phyloP scores from a whole-genome alignment of 2,329 filamentous ascomycete species.

The Pseudogymnoascus sp. region DNA sequence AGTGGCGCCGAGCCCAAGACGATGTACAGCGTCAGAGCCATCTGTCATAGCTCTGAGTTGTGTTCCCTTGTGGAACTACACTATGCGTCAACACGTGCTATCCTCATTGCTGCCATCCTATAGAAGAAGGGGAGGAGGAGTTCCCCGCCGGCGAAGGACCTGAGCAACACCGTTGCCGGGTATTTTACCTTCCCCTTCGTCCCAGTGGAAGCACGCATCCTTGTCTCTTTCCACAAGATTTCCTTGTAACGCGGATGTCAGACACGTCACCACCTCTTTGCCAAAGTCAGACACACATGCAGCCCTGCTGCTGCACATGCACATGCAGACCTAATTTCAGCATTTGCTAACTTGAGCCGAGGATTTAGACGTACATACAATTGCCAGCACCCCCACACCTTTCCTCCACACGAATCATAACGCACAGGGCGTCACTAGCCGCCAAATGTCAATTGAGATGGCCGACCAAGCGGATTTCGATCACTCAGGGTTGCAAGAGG shows the following conservation, averaged over 20 bases:
- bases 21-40: constrained; percentile 1
- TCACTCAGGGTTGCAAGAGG: constrained; percentile 29
- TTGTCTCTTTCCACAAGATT: constrained; percentile 3
- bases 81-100: neutral
- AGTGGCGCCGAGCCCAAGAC: neutral
- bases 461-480: constrained; percentile 28
- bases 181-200: neutral
- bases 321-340: neutral
- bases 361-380: constrained; percentile 1
- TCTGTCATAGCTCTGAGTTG: constrained; percentile 7
- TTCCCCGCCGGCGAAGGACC: neutral
- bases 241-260: constrained; percentile 7
- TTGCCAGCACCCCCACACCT: neutral
- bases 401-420: constrained; percentile 23
- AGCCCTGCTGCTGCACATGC: constrained; percentile 6
- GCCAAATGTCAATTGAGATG: constrained; percentile 21
- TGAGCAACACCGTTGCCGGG: neutral
- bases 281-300: constrained; percentile 4
- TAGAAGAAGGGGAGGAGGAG: neutral
- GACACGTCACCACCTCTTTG: constrained; percentile 5
- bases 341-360: constrained; percentile 4
- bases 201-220: constrained; percentile 6
- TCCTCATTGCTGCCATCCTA: constrained; percentile 2
- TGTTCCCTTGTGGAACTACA: neutral
- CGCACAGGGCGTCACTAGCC: constrained; percentile 20